These are phyloP conservation scores for Calcarisporium arbuscula DNA, from an alignment of 2,329 filamentous ascomycete species.

Conservation along the genomic window DNA sequence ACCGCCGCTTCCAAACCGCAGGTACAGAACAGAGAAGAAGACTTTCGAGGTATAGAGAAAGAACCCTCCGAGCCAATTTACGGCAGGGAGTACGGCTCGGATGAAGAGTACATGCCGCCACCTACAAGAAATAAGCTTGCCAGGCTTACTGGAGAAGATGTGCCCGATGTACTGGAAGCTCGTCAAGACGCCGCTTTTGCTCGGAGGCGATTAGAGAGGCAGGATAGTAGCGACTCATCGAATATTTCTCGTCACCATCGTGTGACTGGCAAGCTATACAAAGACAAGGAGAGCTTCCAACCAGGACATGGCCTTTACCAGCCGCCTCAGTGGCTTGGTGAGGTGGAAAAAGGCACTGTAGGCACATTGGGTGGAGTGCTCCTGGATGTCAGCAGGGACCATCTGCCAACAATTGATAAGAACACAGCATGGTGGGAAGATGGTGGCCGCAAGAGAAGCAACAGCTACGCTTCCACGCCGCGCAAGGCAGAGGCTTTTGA, in stretches of 20 bases:
- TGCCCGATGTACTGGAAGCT: constrained; percentile 5
- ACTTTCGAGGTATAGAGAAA: constrained; percentile 17
- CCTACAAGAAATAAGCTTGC: constrained; percentile 14
- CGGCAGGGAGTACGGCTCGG: constrained; percentile 17
- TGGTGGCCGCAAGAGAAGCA: constrained; percentile 39
- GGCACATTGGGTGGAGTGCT: constrained; percentile 53
- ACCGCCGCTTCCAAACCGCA: too few species aligned
- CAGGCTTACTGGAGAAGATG: too few species aligned
- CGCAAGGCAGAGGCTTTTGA: constrained; percentile 58
- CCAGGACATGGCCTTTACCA: constrained; percentile 53
- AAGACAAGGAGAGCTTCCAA: constrained; percentile 31
- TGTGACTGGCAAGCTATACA: constrained; percentile 36
- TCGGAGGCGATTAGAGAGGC: constrained; percentile 18
- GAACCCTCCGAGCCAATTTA: constrained; percentile 24
- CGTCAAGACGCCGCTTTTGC: constrained; percentile 13
- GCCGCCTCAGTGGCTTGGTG: constrained; percentile 55
- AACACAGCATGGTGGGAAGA: constrained; percentile 74
- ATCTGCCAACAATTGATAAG: constrained; percentile 33
- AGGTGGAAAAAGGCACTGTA: constrained; percentile 65
- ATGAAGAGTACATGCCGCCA: constrained; percentile 21
- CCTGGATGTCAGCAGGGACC: constrained; percentile 50
- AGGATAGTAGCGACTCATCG: constrained; percentile 23
- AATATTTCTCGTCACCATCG: constrained; percentile 27
- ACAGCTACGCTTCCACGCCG: constrained; percentile 39
- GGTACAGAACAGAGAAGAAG: not conserved